Base-by-base conservation (phyloP, 2,329 filamentous ascomycete species). In the Teratosphaeria epicoccoides region DNA sequence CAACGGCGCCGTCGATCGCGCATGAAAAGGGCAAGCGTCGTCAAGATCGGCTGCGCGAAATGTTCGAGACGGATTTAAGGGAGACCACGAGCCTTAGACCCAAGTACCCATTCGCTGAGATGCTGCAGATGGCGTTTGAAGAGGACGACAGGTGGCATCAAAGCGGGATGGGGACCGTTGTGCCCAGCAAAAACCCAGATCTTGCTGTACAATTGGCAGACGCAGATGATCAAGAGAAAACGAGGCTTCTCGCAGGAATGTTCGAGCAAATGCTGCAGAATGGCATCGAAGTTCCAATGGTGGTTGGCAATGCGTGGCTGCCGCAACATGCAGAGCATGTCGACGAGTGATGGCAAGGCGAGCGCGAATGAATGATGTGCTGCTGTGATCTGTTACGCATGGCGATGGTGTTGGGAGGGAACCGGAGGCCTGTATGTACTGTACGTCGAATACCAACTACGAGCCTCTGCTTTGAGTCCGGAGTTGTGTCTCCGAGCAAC, bases 231-330 rank as follows among this genome's bases (percentile, higher is more conserved):
- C 23, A 33, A 6, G 46, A 51, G 12, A 29, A 14, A 45, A 50
- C 33, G 24, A 48, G 23, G 23, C 24, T 11, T 40, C 23, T 43
- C 43, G 26, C 43, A 11, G 51, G 24, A 1, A 52, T 58, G 45
- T 52, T 63, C 20, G 24, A 53, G 14, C 46, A 53, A 23, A 61
- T 61, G 52, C 23, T 63, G 49, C 23, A 55, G 28, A 24, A 56
- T 24, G 63, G 61, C 6, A 52, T 64, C 12, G 26, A 54, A 28
- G 61, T 65, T 7, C 59, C 56, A 2, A 56, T 63, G 50, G 44
- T 11, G 26, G 44, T 53, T 24, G 59, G 58, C 17, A 54, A 59
- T 49, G 46, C 17, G 24, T n/a, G 20, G 46, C 6, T 25, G 33
- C 24, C 28, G 10, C 20, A 17, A 29, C 24, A 24, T n/a, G 11